phyloP scores from a whole-genome alignment of 1,139 yeast species.

The Chernovozyma aurita region DNA sequence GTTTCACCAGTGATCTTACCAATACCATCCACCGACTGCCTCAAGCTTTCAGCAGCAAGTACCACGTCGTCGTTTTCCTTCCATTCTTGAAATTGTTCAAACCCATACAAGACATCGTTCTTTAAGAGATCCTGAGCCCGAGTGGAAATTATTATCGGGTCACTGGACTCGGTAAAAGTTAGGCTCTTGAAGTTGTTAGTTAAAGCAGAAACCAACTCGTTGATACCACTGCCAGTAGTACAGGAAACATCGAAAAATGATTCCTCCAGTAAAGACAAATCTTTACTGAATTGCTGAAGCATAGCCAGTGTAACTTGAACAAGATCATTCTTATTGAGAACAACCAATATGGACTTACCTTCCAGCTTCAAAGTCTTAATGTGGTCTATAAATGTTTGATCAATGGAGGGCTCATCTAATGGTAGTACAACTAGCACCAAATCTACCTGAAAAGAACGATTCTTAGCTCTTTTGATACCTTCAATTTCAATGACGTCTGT shows the following conservation, averaged over 20 bases:
- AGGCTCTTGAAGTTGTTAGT: conserved; percentile 45
- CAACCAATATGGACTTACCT: conserved; percentile 33
- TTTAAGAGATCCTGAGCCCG: conserved; percentile 69
- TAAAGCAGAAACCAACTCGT: conserved; percentile 32
- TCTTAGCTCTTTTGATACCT: conserved; percentile 77
- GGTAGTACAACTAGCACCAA: conserved; percentile 54
- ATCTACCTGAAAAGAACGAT: conserved; percentile 56
- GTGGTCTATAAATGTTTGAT: conserved; percentile 32
- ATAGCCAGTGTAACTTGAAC: conserved; percentile 17
- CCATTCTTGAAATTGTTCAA: conserved; percentile 53
- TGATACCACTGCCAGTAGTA: conserved; percentile 50
- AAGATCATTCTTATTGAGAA: conserved; percentile 63
- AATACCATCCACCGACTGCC: conserved; percentile 76
- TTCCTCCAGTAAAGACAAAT: conserved; percentile 20
- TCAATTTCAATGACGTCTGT: conserved; percentile 61
- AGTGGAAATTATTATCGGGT: conserved; percentile 67
- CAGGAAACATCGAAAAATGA: conserved; percentile 60
- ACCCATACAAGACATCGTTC: conserved; percentile 71
- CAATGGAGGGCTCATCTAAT: conserved; percentile 12
- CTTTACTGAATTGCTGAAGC: conserved; percentile 10
- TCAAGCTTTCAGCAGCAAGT: conserved; percentile 73
- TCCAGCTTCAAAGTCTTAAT: conserved; percentile 22
- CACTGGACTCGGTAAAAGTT: conserved; percentile 44
- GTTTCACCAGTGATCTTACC: conserved; percentile 90
- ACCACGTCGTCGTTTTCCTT: conserved; percentile 66